Base-by-base conservation (phyloP, 2,329 filamentous ascomycete species). In the Dichotomopilus funicola region DNA sequence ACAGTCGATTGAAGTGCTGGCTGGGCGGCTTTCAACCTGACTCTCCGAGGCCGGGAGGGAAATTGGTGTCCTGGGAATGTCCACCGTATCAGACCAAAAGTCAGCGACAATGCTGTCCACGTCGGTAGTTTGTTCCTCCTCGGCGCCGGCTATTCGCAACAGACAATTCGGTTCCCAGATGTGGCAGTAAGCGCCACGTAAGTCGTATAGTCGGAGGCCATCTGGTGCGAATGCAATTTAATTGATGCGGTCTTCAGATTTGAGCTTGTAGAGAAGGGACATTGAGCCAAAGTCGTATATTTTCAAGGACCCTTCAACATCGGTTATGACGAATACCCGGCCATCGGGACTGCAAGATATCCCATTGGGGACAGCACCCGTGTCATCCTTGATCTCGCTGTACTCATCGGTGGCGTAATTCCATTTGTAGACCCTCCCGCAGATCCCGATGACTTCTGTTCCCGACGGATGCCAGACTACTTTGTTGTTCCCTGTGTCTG, bases 121-220 rank as follows among this genome's bases (percentile, higher is more conserved):
- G 37, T 61, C 56, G 31, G 40, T 50, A 40, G 37, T 19, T 7
- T 34, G 31, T 13, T 52, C 44, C n/a, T 51, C 46, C 19, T 38
- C 45, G 1, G 44, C 19, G 13, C 61, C 62, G 10, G 54, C 60
- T 4, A 63, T 35, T 9, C 53, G 52, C 4, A 57, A 37, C 2
- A 65, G 58, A 37, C 60, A 61, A 33, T 58, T 60, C 1, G 63
- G 63, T 49, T 64, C 64, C 64, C 64, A 65, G 11, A 65, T 37
- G 40, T 61, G 64, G 47, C 62, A 65, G 44, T 59, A 62, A 3
- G 54, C 51, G 1, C 60, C 59, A 2, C 58, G 53, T 40, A 65
- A 53, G 34, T 61, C 60, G 38, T 64, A 65, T 35, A 65, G 59
- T n/a, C 64, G 51, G 12, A 49, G 12, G 27, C 55, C 57, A 12